Evolutionary conservation across 257 asterid species (phyloP).

Genomic region (Gynochthodes officinalis): DNA sequence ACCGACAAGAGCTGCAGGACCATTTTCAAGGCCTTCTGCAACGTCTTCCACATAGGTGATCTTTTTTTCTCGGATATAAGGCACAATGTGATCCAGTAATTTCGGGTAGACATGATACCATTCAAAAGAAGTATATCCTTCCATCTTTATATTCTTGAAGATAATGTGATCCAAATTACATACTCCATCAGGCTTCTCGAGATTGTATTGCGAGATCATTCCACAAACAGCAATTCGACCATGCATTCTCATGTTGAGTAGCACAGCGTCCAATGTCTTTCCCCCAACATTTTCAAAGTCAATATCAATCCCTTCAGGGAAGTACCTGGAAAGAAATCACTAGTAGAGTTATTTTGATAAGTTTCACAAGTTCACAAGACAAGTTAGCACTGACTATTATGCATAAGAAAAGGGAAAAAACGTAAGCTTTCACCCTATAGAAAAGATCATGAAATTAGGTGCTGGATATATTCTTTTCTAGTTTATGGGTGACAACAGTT

Average conservation of each 20-base stretch:
- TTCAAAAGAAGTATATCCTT: slow-evolving; percentile 2
- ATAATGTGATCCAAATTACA: neutral
- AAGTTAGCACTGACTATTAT: too few relatives aligned
- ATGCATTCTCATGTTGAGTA: slow-evolving; percentile 10
- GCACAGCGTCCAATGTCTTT: slow-evolving; percentile 17
- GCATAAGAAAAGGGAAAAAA: too few relatives aligned
- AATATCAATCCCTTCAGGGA: slow-evolving; percentile 12
- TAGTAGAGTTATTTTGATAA: neutral
- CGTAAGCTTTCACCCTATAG: too few relatives aligned
- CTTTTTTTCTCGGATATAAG: slow-evolving; percentile 6
- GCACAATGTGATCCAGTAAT: neutral
- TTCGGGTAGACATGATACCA: neutral
- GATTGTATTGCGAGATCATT: slow-evolving; percentile 10
- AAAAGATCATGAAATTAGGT: too few relatives aligned
- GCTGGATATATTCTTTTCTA: too few relatives aligned
- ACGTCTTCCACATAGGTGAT: neutral
- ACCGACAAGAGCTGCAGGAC: neutral
- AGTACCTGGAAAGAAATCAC: slow-evolving; percentile 7
- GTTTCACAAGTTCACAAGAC: too few relatives aligned
- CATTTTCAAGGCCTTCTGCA: neutral
- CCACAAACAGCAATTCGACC: slow-evolving; percentile 19
- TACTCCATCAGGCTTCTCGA: slow-evolving; percentile 10
- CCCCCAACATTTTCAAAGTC: slow-evolving; percentile 18
- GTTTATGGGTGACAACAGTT: too few relatives aligned
- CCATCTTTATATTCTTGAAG: slow-evolving; percentile 1